Percentiles rank a stretch among this genome's conserved stretches.
Conservation (phyloP, 257 asterid species). For the Haberlea rhodopensis region DNA sequence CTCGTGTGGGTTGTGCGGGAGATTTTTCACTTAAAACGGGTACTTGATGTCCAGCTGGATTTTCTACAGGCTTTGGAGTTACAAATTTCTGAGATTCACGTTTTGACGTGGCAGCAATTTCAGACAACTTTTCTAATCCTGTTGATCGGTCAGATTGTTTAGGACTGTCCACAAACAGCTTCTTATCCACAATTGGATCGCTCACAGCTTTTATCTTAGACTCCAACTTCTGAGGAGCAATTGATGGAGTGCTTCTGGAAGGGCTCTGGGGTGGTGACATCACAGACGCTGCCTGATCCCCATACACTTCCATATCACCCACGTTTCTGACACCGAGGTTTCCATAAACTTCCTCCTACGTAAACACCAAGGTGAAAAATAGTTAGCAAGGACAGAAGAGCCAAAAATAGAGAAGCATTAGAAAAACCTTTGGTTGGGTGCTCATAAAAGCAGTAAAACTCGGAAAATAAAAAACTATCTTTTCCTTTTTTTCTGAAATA, state of each 20-base stretch:
- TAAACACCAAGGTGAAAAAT: constrained; percentile 18
- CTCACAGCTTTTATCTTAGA: constrained; percentile 31
- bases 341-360: constrained; percentile 50
- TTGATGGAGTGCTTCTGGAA: constrained; percentile 33
- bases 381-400: neutral
- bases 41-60: constrained; percentile 34
- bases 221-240: constrained; percentile 34
- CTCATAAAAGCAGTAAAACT: neutral
- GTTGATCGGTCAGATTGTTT: constrained; percentile 39
- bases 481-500: neutral
- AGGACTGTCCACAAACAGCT: constrained; percentile 39
- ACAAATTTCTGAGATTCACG: constrained; percentile 34
- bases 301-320: constrained; percentile 30
- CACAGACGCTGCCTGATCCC: constrained; percentile 28
- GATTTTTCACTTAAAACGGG: constrained; percentile 34
- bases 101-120: constrained; percentile 36
- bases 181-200: constrained; percentile 35
- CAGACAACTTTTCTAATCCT: constrained; percentile 31
- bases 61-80: constrained; percentile 37
- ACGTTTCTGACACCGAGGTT: constrained; percentile 34
- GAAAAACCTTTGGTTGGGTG: neutral
- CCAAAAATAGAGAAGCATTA: neutral
- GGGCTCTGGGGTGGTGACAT: constrained; percentile 54
- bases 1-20: constrained; percentile 29
- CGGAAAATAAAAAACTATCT: neutral